Conservation (phyloP, 352 stramenopile genomes). For the Pythium rhizo-oryzae region DNA sequence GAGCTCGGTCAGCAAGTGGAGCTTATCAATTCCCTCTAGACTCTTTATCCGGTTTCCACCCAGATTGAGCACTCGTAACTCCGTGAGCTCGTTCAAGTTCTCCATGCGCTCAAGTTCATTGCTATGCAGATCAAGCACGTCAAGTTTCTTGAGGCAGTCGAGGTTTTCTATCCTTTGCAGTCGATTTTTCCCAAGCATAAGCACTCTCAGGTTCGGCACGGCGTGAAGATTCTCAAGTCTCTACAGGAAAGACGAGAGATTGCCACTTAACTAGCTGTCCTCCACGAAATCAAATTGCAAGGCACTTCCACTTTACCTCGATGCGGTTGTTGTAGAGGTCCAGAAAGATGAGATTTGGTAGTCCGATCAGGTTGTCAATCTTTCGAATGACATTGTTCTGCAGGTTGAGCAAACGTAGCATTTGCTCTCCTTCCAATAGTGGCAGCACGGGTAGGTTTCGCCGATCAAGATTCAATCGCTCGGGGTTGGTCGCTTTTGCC, state of each 20-base stretch:
- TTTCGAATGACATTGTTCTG: slow-evolving; percentile 91
- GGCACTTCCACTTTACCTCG: slow-evolving; percentile 39
- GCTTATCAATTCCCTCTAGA: slow-evolving; percentile 81
- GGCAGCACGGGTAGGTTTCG: slow-evolving; percentile 79
- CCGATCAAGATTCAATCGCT: slow-evolving; percentile 91
- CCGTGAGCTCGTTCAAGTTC: slow-evolving; percentile 80
- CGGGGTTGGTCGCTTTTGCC: slow-evolving; percentile 68
- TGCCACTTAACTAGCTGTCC: background rate
- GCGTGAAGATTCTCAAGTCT: slow-evolving; percentile 77
- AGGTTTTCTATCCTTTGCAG: slow-evolving; percentile 86
- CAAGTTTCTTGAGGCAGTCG: slow-evolving; percentile 83
- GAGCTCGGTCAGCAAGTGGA: slow-evolving; percentile 88
- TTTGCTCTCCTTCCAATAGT: slow-evolving; percentile 89
- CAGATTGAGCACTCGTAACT: slow-evolving; percentile 92
- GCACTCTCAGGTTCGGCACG: slow-evolving; percentile 85
- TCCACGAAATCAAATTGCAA: background rate
- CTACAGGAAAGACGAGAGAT: slow-evolving; percentile 24
- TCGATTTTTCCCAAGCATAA: slow-evolving; percentile 93
- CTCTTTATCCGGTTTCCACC: slow-evolving; percentile 79
- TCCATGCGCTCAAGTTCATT: slow-evolving; percentile 91
- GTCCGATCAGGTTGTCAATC: slow-evolving; percentile 83
- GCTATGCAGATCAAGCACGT: slow-evolving; percentile 92
- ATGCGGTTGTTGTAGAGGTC: slow-evolving; percentile 94
- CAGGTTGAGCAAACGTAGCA: slow-evolving; percentile 89
- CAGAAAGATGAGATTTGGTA: slow-evolving; percentile 92